Evolutionary conservation across 2,329 filamentous ascomycete species (phyloP).

Genomic region (Trichoderma gracile): DNA sequence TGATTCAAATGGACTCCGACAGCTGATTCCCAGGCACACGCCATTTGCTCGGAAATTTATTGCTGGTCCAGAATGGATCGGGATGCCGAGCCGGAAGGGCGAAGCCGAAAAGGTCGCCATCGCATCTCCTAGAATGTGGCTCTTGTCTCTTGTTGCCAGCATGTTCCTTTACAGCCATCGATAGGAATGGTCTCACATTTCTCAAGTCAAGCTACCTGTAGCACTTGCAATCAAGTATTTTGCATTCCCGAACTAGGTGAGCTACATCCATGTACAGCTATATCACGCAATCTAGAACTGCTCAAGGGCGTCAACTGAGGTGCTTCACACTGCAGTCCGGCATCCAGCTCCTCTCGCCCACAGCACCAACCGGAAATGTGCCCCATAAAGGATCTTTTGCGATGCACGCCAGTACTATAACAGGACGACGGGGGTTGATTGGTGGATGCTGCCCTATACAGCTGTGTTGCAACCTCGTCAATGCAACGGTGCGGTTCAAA

Average conservation of each 20-base stretch:
- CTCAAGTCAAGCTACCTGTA: neutral
- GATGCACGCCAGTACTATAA: neutral
- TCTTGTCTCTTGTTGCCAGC: neutral
- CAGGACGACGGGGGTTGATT: neutral
- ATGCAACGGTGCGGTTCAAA: constrained; percentile 10
- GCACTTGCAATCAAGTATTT: neutral
- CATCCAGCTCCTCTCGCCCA: neutral
- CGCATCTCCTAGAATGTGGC: neutral
- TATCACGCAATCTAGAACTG: neutral
- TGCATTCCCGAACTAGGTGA: too few relatives aligned
- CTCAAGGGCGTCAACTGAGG: neutral
- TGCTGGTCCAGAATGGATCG: neutral
- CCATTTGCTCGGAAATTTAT: neutral
- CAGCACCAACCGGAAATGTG: neutral
- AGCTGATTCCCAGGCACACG: neutral
- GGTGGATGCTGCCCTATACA: neutral
- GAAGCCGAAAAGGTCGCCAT: neutral
- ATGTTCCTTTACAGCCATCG: neutral
- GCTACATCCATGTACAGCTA: neutral
- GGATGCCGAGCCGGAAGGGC: neutral
- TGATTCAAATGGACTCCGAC: neutral
- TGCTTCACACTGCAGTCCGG: neutral
- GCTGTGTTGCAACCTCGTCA: neutral
- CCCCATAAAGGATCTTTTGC: neutral
- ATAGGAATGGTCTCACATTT: neutral